Conservation (phyloP, 495 filamentous ascomycete genomes). For the Neurospora africana region DNA sequence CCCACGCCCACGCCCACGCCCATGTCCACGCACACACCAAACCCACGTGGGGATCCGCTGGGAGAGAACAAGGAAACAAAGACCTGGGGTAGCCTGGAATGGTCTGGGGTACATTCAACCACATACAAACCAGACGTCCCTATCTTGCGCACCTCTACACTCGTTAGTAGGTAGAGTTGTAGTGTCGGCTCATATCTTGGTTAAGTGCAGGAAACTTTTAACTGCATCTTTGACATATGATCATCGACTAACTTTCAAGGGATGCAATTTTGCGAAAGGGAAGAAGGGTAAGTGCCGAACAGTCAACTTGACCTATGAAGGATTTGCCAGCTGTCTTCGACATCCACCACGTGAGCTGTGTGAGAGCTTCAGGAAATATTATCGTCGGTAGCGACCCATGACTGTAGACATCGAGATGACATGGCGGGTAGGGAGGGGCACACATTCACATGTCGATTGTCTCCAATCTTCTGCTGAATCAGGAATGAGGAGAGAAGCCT, state of each 20-base stretch:
- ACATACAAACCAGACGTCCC: not conserved
- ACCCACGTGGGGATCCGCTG: not conserved
- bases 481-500: not conserved
- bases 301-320: not conserved
- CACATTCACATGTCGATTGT: no score
- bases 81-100: not conserved
- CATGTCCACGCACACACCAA: not conserved
- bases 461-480: not conserved
- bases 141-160: not conserved
- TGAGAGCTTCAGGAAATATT: no score
- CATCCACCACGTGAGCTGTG: not conserved
- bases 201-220: not conserved
- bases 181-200: not conserved
- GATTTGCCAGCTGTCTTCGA: not conserved
- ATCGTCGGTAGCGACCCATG: not conserved
- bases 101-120: not conserved
- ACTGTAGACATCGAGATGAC: not conserved
- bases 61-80: not conserved
- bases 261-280: not conserved
- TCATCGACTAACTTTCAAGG: not conserved
- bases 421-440: not conserved
- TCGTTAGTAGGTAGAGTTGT: not conserved
- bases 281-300: not conserved
- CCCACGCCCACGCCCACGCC: not conserved
- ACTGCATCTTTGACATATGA: not conserved